Conservation (phyloP, 257 asterid genomes). For the Fraxinus excelsior region DNA sequence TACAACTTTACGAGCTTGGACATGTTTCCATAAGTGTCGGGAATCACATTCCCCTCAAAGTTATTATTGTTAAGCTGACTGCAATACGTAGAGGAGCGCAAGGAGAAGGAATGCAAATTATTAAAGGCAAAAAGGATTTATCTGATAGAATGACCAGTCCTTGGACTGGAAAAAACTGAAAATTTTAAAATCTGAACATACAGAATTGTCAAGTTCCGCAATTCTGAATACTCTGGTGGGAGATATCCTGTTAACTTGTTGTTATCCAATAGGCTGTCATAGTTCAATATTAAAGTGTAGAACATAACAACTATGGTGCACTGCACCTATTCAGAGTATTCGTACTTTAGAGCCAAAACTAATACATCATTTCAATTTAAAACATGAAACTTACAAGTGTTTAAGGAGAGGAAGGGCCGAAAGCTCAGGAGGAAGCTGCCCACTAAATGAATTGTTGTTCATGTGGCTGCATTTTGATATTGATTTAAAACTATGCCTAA, state of each 20-base stretch:
- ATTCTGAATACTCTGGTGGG: conserved; percentile 43
- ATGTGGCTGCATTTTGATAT: conserved; percentile 47
- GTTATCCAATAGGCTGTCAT: conserved; percentile 54
- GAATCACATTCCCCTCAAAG: conserved; percentile 51
- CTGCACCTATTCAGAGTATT: too few species aligned
- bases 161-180: conserved; percentile 5
- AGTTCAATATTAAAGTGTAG: conserved; percentile 5
- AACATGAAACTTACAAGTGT: conserved; percentile 43
- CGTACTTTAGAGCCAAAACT: not conserved
- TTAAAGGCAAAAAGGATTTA: not conserved
- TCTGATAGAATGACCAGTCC: not conserved
- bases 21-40: conserved; percentile 38
- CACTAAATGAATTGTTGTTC: conserved; percentile 50
- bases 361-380: too few species aligned
- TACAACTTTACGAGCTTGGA: conserved; percentile 48
- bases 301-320: not conserved
- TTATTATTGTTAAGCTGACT: conserved; percentile 58
- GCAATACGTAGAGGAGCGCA: conserved; percentile 10
- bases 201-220: conserved; percentile 48
- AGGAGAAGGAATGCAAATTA: not conserved
- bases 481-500: not conserved
- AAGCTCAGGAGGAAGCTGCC: conserved; percentile 56
- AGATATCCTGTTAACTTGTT: conserved; percentile 71
- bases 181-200: conserved; percentile 13
- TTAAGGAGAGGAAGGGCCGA: conserved; percentile 36